Evolutionary conservation across 768 basidiomycete genomes (phyloP).

Genomic region (Xerocomellus amylosporus): DNA sequence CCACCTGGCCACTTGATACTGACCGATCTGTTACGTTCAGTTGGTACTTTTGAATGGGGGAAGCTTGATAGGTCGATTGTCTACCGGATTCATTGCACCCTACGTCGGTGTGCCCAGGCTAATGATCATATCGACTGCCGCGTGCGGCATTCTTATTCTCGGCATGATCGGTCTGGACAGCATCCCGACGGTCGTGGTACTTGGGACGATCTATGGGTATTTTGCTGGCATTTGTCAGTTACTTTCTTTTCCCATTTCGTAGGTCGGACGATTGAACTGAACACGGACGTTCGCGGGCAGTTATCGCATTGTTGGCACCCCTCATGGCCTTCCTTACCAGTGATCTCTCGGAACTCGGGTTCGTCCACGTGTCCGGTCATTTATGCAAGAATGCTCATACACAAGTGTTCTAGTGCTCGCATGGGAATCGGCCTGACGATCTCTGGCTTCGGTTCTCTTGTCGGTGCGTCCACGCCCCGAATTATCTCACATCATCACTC

Average conservation of each 20-base stretch:
- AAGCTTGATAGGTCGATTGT: slow-evolving; percentile 48
- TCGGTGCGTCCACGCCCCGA: slow-evolving; percentile 14
- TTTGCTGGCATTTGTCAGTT: slow-evolving; percentile 43
- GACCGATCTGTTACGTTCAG: slow-evolving; percentile 22
- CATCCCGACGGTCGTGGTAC: slow-evolving; percentile 35
- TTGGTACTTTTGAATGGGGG: slow-evolving; percentile 52
- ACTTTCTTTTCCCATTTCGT: neutral
- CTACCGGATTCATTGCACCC: slow-evolving; percentile 44
- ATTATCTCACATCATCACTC: neutral
- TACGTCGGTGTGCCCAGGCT: slow-evolving; percentile 44
- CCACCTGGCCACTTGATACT: neutral
- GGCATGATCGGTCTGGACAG: slow-evolving; percentile 41
- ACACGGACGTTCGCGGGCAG: slow-evolving; percentile 14
- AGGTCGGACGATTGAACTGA: neutral
- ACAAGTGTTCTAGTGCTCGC: slow-evolving; percentile 18
- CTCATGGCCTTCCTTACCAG: slow-evolving; percentile 43
- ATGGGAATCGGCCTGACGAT: slow-evolving; percentile 21
- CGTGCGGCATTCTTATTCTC: slow-evolving; percentile 39
- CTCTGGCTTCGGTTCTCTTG: slow-evolving; percentile 17
- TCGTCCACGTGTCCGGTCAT: neutral
- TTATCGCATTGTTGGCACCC: slow-evolving; percentile 40
- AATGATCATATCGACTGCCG: slow-evolving; percentile 34
- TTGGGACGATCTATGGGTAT: slow-evolving; percentile 46
- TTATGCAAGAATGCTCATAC: neutral
- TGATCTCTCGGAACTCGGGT: slow-evolving; percentile 52